Base-by-base conservation (phyloP, 139 green algal species). In the Yamagishiella unicocca region DNA sequence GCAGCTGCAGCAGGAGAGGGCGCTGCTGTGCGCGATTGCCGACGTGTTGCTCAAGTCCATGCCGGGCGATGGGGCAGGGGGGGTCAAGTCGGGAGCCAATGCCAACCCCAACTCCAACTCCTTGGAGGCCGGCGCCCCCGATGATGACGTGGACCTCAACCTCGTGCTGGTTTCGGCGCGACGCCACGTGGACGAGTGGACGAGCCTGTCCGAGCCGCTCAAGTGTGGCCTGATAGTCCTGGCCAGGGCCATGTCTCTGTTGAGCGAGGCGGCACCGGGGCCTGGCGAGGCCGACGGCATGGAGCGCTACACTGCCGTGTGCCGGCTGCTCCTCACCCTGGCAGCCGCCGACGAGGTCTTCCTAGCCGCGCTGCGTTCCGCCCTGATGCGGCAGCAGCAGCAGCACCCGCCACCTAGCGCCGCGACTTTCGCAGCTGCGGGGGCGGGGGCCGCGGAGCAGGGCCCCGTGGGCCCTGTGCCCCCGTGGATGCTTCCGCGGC, bases 1-100 rank as follows among this genome's bases (percentile, higher is more conserved):
- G 24, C 88, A 89, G 82, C 74, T 91, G 74, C 82, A 82, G 62
- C 82, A 75, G 33, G 88, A 89, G 88, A 62, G 83, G 21, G 75
- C 64, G 73, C 82, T 91, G 82, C 82, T 89, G 64, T n/a, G 73
- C 40, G 42, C 37, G 0, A 9, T 91, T 46, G 33, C 87, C 25
- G 50, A 46, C 40, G 87, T 74, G 40, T 33, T 87, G 24, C 78
- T 38, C 33, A 58, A 70, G 31, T 29, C 45, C 6, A 27, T n/a
- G n/a, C n/a, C n/a, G n/a, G n/a, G n/a, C n/a, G n/a, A n/a, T n/a
- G n/a, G n/a, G n/a, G n/a, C n/a, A n/a, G n/a, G n/a, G n/a, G n/a
- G n/a, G n/a, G n/a, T n/a, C n/a, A n/a, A n/a, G n/a, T n/a, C n/a
- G n/a, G n/a, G n/a, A n/a, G n/a, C n/a, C n/a, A n/a, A n/a, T n/a